Percentiles rank a stretch among this genome's conserved stretches.
phyloP scores from a whole-genome alignment of 2,329 filamentous ascomycete species.

The Colletotrichum cuscutae region DNA sequence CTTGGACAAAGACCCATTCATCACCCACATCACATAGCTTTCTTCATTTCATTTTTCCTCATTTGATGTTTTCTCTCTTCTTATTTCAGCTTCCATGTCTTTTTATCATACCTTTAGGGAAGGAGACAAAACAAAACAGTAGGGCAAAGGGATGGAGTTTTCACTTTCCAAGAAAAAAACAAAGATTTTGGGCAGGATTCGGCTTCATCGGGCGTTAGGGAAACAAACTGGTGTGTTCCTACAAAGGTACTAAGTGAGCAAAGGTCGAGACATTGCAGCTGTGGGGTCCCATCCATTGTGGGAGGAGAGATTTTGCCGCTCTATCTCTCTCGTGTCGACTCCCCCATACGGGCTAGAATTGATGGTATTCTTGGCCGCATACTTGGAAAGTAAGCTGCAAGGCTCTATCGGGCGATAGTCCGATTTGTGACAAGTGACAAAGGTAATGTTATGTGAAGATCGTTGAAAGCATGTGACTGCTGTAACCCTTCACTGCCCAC shows the following conservation, averaged over 20 bases:
- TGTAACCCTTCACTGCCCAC: not conserved
- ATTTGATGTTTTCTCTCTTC: not conserved
- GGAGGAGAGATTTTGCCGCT: not conserved
- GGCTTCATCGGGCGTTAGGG: conserved; percentile 25
- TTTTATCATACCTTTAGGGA: conserved; percentile 23
- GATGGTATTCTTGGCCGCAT: conserved; percentile 22
- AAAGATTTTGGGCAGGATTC: conserved; percentile 2
- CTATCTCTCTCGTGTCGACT: not conserved
- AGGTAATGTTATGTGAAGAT: not conserved
- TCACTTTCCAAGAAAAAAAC: conserved; percentile 10
- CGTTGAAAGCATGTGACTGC: conserved; percentile 12
- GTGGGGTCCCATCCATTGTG: not conserved
- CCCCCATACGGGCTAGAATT: conserved; percentile 14
- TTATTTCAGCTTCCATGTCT: not conserved
- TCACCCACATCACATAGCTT: conserved; percentile 22
- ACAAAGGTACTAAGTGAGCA: not conserved
- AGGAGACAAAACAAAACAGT: conserved; percentile 27
- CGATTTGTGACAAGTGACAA: not conserved
- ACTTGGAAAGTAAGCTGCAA: not conserved
- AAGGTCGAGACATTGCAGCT: not conserved
- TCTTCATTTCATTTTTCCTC: conserved; percentile 12
- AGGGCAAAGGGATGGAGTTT: conserved; percentile 18
- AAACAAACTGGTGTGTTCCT: conserved; percentile 17
- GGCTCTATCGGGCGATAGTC: not conserved
- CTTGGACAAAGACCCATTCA: conserved; percentile 21